Evolutionary conservation across 257 asterid species (phyloP).

Genomic region (Capsicum pubescens): DNA sequence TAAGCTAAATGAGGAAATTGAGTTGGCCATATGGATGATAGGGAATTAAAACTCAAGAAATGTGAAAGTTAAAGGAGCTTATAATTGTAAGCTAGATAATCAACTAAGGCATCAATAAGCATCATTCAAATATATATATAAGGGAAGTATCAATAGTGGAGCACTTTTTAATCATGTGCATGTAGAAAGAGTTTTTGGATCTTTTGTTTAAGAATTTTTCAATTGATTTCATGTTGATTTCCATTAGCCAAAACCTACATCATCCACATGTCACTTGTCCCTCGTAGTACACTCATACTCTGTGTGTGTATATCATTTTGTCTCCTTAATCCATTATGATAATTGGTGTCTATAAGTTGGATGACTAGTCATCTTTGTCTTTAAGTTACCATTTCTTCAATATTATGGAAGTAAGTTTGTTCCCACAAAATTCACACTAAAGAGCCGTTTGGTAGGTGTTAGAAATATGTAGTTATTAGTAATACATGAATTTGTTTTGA

Average conservation of each 20-base stretch:
- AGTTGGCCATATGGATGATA: constrained; percentile 39
- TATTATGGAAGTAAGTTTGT: background rate
- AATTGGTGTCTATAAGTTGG: background rate
- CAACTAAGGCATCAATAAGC: constrained; percentile 14
- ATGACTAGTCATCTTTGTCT: background rate
- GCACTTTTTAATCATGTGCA: background rate
- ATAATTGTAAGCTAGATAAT: background rate
- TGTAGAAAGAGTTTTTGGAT: background rate
- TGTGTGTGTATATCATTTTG: too few species aligned
- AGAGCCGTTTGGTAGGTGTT: too few species aligned
- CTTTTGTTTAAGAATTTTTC: too few species aligned
- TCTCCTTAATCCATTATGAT: background rate
- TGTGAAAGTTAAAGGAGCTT: background rate
- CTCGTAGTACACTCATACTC: too few species aligned
- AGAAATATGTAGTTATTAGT: too few species aligned
- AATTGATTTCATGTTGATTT: too few species aligned
- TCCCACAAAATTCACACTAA: too few species aligned
- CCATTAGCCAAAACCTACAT: too few species aligned
- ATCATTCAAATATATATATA: constrained; percentile 5
- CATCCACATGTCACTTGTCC: too few species aligned
- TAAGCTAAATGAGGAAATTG: constrained; percentile 25
- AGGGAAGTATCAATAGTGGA: background rate
- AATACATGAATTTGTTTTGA: too few species aligned
- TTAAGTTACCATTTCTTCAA: background rate
- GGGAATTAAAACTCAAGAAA: background rate